Percentiles rank a stretch among this genome's conserved stretches.
Evolutionary conservation across 331 rosid species (phyloP).

Genomic region (Malus hybrid): DNA sequence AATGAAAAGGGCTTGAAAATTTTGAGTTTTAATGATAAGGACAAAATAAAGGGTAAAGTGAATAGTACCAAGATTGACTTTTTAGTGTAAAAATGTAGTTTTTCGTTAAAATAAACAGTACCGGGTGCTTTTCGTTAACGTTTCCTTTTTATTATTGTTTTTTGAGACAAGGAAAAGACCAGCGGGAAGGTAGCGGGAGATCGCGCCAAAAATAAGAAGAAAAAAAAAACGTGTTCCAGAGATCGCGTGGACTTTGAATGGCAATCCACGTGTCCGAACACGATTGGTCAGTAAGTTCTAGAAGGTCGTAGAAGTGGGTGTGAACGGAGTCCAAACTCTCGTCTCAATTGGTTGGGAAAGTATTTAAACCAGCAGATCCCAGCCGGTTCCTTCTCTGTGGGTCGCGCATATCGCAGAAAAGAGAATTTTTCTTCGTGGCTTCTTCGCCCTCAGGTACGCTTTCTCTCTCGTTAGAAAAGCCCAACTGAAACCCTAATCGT

Average conservation of each 20-base stretch:
- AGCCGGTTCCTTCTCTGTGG: too few relatives aligned
- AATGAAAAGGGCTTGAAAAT: too few relatives aligned
- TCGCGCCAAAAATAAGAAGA: neutral
- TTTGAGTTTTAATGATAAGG: too few relatives aligned
- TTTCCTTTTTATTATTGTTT: too few relatives aligned
- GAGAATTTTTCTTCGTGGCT: neutral
- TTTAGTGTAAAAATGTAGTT: too few relatives aligned
- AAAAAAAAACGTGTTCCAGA: neutral
- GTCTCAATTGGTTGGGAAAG: neutral
- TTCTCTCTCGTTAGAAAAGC: neutral
- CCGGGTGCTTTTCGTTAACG: too few relatives aligned
- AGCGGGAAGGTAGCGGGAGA: neutral
- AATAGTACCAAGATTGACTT: too few relatives aligned
- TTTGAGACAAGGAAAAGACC: neutral
- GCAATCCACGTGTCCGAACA: conserved; percentile 11
- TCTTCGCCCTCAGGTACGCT: neutral
- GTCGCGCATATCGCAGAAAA: neutral
- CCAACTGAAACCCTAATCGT: neutral
- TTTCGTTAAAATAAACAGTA: too few relatives aligned
- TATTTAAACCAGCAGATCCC: neutral
- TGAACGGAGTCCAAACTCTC: neutral
- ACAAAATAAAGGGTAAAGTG: too few relatives aligned
- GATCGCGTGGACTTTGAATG: neutral
- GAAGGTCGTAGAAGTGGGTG: conserved; percentile 24
- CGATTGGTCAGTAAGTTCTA: conserved; percentile 36